Conservation (phyloP, 768 basidiomycete genomes). For the Cantharellus cinnabarinus region DNA sequence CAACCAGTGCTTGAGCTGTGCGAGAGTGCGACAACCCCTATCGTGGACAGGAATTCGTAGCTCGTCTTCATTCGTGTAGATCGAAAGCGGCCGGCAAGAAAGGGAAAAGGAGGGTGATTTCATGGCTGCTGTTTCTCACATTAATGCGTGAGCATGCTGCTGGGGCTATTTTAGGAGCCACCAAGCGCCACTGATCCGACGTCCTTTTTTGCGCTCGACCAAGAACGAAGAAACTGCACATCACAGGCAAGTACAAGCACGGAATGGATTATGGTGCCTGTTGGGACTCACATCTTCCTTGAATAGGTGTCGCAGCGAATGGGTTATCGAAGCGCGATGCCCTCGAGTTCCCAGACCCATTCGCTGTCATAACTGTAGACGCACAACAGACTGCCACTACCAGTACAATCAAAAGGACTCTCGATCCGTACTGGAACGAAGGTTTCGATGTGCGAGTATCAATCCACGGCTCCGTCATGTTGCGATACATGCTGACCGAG, state of each 20-base stretch:
- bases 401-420: conserved; percentile 86
- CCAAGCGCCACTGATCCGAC: not conserved
- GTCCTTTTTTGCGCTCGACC: not conserved
- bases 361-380: conserved; percentile 95
- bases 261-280: not conserved
- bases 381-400: conserved; percentile 95
- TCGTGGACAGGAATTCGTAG: too few species aligned
- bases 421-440: conserved; percentile 96
- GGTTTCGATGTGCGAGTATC: conserved; percentile 78
- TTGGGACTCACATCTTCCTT: not conserved
- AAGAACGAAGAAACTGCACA: conserved; percentile 9
- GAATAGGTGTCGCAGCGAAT: conserved; percentile 85
- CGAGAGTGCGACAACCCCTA: too few species aligned
- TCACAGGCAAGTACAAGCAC: conserved; percentile 6
- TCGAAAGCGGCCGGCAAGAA: too few species aligned
- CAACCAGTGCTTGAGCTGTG: too few species aligned
- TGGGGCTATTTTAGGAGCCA: not conserved
- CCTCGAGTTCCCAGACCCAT: conserved; percentile 90
- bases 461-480: not conserved
- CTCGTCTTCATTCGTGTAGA: too few species aligned
- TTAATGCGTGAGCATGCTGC: not conserved
- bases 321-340: conserved; percentile 86
- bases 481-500: not conserved
- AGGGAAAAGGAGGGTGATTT: too few species aligned
- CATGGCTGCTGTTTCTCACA: not conserved